Evolutionary conservation across 2,329 filamentous ascomycete species (phyloP).

Genomic region (Nemania bipapillata): DNA sequence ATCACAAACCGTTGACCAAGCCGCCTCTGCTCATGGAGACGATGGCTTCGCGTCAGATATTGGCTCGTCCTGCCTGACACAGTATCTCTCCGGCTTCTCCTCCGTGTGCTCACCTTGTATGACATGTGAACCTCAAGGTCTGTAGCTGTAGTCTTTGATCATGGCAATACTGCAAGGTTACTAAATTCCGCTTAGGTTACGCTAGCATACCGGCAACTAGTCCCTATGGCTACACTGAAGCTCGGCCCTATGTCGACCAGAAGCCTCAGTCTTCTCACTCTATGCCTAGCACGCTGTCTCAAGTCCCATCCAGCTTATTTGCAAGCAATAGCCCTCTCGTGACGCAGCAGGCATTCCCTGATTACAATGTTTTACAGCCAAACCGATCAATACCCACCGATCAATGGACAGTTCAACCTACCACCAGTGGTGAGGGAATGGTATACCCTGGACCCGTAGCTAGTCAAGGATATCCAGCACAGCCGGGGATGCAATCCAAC

Average conservation of each 20-base stretch:
- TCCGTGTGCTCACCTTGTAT: conserved; percentile 53
- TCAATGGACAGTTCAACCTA: conserved; percentile 47
- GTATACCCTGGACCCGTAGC: conserved; percentile 53
- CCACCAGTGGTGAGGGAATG: conserved; percentile 55
- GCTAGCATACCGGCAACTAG: conserved; percentile 44
- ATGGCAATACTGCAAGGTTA: conserved; percentile 32
- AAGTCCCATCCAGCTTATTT: conserved; percentile 48
- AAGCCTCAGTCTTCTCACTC: conserved; percentile 41
- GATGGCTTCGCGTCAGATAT: conserved; percentile 43
- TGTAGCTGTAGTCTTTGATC: conserved; percentile 38
- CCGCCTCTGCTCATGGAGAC: conserved; percentile 38
- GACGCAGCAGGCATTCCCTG: conserved; percentile 49
- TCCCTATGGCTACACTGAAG: conserved; percentile 42
- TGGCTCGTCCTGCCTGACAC: conserved; percentile 49
- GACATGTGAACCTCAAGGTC: conserved; percentile 53
- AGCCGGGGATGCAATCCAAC: conserved; percentile 41
- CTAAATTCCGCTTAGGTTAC: conserved; percentile 48
- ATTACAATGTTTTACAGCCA: conserved; percentile 55
- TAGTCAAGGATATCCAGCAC: conserved; percentile 44
- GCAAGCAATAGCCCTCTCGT: conserved; percentile 48
- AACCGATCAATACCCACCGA: conserved; percentile 44
- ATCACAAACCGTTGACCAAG: conserved; percentile 39
- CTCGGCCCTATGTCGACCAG: conserved; percentile 45
- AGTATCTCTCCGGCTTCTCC: conserved; percentile 51
- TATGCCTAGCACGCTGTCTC: conserved; percentile 45